phyloP scores from a whole-genome alignment of 805 yeast species.

The Candida silvatica region DNA sequence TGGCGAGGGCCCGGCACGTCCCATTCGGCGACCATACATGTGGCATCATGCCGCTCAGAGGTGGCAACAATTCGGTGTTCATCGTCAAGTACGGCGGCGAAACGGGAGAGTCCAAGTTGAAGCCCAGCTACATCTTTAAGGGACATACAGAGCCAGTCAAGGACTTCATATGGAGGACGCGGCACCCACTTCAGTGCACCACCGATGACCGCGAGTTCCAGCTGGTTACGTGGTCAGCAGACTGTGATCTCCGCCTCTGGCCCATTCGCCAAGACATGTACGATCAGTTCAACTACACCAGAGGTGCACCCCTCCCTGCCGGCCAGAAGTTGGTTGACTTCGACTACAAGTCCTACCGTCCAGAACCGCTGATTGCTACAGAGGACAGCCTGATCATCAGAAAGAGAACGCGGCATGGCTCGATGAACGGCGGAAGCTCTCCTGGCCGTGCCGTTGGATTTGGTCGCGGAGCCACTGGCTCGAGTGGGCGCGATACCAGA shows the following conservation, averaged over 20 bases:
- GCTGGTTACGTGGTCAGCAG: conserved; percentile 90
- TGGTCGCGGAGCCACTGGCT: no score
- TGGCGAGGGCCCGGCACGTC: conserved; percentile 77
- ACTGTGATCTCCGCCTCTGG: conserved; percentile 81
- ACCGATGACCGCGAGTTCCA: conserved; percentile 78
- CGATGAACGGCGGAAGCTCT: conserved; percentile 6
- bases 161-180: conserved; percentile 81
- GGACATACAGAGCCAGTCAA: conserved; percentile 83
- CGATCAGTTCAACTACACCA: conserved; percentile 34
- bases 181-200: conserved; percentile 31
- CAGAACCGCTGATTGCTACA: conserved; percentile 33
- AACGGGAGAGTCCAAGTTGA: conserved; percentile 28
- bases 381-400: conserved; percentile 17
- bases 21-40: conserved; percentile 84
- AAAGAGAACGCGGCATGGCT: conserved; percentile 10
- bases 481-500: no score
- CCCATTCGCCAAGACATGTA: conserved; percentile 45
- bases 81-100: conserved; percentile 41
- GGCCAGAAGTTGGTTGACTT: conserved; percentile 27
- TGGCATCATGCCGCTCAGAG: conserved; percentile 84
- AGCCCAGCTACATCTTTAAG: conserved; percentile 52
- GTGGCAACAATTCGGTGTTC: conserved; percentile 63
- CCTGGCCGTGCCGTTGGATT: no score
- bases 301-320: conserved; percentile 26
- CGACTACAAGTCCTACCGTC: conserved; percentile 35